Base-by-base conservation (phyloP, 2,329 filamentous ascomycete species). In the Fusarium illudens region DNA sequence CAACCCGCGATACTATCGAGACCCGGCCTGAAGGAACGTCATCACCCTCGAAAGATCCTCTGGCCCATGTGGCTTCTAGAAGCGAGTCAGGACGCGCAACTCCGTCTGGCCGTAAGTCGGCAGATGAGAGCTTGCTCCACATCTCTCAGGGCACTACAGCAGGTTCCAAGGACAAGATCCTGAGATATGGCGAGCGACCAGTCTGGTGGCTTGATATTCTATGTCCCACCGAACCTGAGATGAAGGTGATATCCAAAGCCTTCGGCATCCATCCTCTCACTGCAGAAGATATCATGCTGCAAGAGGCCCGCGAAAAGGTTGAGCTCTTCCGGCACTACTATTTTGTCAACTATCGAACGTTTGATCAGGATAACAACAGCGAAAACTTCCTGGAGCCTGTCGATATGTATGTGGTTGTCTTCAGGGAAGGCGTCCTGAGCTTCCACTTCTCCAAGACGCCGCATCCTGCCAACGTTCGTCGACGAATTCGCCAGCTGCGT, bases 401-500 rank as follows among this genome's bases (percentile, higher is more conserved):
- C 75, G 97, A 98, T 79, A 93, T 99, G 87, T 99, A 98, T 75
- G 92, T 97, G 33, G 91, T 98, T 9, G 96, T 99, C 10, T 99
- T 99, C 83, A 89, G 94, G 12, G 94, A 98, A 77, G 96, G 96
- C 22, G 92, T 99, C 9, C 87, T 99, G 66, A 97, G 92, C 74
- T 99, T 99, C 82, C 96, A 99, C 78, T 97, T 97, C 80, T 94
- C 92, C n/a, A 90, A 95, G 80, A 97, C 93, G 7, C 96, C 96
- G 10, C 96, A 99, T 78, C 92, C 95, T 3, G 95, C 96, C 75
- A 99, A 99, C 72, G 96, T 99, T 22, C 92, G 96, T 20, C 89
- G 96, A 46, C 90, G 96, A 32, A 95, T 99, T 75, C 92, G 96
- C 11, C 96, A 99, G 78, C 82, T 99, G 48, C 92, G 92, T 68